Evolutionary conservation across 257 asterid genomes (phyloP).

Genomic region (Thymus mandschuricus): DNA sequence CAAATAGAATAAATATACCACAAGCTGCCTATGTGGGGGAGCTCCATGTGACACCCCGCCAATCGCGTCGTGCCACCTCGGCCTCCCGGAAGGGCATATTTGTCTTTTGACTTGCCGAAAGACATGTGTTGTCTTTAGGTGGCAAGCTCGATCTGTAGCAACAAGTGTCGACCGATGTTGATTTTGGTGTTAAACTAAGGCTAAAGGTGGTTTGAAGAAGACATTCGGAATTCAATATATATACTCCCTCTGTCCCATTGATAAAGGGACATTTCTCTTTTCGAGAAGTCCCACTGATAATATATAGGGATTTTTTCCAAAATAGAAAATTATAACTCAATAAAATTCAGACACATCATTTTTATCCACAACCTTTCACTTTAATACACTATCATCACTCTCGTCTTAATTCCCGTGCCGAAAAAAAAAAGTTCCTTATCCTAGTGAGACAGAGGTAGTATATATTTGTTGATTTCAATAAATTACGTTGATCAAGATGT

Average conservation of each 20-base stretch:
- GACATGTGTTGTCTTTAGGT: slow-evolving; percentile 42
- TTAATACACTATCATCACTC: no score
- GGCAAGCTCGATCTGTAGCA: slow-evolving; percentile 24
- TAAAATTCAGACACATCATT: no score
- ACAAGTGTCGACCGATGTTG: slow-evolving; percentile 34
- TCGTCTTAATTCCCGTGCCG: no score
- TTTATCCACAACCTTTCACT: no score
- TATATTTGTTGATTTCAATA: neutral
- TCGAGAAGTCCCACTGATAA: no score
- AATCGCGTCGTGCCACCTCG: slow-evolving; percentile 7
- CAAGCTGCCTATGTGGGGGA: neutral
- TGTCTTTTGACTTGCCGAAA: slow-evolving; percentile 32
- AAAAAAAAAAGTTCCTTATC: no score
- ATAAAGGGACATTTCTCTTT: no score
- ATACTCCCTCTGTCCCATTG: no score
- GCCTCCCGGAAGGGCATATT: slow-evolving; percentile 13
- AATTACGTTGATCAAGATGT: neutral
- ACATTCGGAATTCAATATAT: no score
- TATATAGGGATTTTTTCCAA: no score
- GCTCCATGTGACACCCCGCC: slow-evolving; percentile 1
- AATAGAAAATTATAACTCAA: no score
- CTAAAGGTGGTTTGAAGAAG: slow-evolving; percentile 28
- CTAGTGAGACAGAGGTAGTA: no score
- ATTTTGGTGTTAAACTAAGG: neutral
- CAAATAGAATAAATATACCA: neutral